Evolutionary conservation across 2,329 filamentous ascomycete genomes (phyloP).

Genomic region (Acrodontium crateriforme): DNA sequence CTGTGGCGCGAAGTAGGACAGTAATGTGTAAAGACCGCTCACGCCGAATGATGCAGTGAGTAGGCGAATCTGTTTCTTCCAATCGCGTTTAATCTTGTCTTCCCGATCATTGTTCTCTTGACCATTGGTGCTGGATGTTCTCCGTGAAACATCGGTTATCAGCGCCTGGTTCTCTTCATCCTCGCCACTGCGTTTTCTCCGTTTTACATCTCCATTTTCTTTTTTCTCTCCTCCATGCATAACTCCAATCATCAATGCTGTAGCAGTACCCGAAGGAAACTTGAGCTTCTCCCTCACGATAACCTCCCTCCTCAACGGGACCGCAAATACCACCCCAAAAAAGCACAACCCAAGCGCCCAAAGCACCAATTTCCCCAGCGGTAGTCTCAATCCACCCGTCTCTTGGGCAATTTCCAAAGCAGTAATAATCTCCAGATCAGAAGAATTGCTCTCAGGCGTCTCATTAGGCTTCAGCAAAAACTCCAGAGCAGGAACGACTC

Average conservation of each 20-base stretch:
- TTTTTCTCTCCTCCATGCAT: conserved; percentile 52
- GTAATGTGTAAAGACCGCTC: conserved; percentile 53
- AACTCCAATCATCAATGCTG: conserved; percentile 81
- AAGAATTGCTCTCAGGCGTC: conserved; percentile 16
- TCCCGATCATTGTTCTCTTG: conserved; percentile 9
- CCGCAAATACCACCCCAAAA: conserved; percentile 93
- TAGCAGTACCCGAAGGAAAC: conserved; percentile 92
- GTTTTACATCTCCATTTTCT: conserved; percentile 22
- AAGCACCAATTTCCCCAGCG: conserved; percentile 63
- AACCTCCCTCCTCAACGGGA: conserved; percentile 78
- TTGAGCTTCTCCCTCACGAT: conserved; percentile 85
- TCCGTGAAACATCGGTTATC: conserved; percentile 12
- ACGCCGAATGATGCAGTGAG: conserved; percentile 45
- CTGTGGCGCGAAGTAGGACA: conserved; percentile 80
- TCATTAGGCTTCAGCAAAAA: conserved; percentile 68
- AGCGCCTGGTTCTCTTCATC: conserved; percentile 20
- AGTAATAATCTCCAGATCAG: conserved; percentile 11
- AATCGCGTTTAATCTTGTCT: conserved; percentile 30
- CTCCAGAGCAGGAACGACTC: conserved; percentile 84
- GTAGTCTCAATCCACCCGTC: conserved; percentile 17
- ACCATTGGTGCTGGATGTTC: conserved; percentile 6
- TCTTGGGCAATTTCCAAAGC: conserved; percentile 8
- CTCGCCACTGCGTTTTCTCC: conserved; percentile 2
- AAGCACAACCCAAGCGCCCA: conserved; percentile 92
- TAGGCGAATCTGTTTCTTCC: conserved; percentile 48